Evolutionary conservation across 495 filamentous ascomycete species (phyloP).

Genomic region (Penicillium robsamsonii): DNA sequence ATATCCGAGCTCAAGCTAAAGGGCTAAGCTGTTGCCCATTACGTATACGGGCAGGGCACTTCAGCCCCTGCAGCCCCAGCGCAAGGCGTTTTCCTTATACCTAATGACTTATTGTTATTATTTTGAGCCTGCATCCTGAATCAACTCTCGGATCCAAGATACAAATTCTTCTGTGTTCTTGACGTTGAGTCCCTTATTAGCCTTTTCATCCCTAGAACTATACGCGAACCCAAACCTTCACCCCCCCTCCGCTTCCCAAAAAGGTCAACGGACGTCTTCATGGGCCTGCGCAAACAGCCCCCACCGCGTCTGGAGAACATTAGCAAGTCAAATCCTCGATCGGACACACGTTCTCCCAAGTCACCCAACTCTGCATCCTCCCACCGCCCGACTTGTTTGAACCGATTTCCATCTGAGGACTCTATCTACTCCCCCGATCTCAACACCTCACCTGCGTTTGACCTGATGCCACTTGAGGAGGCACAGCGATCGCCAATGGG

Average conservation of each 20-base stretch:
- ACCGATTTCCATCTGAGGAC: slow-evolving; percentile 33
- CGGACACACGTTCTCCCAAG: slow-evolving; percentile 24
- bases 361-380: slow-evolving; percentile 35
- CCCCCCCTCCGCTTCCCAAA: background rate
- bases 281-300: slow-evolving; percentile 49
- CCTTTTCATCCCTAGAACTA: background rate
- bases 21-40: background rate
- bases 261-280: slow-evolving; percentile 30
- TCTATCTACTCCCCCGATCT: slow-evolving; percentile 45
- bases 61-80: slow-evolving; percentile 12
- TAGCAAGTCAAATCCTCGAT: slow-evolving; percentile 33
- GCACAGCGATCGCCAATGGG: slow-evolving; percentile 43
- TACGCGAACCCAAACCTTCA: background rate
- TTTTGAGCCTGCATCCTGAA: slow-evolving; percentile 1
- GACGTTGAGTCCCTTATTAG: background rate
- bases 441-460: slow-evolving; percentile 45
- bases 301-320: slow-evolving; percentile 43
- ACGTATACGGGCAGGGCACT: background rate
- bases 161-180: background rate
- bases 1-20: slow-evolving; percentile 9
- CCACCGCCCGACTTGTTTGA: slow-evolving; percentile 31
- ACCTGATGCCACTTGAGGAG: slow-evolving; percentile 45
- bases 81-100: slow-evolving; percentile 14
- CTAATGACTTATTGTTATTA: slow-evolving; percentile 4
- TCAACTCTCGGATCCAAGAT: background rate